Evolutionary conservation across 1,139 yeast species (phyloP), one percentile per base, ranked within the genome.

Genomic region (Debaryomyces sp.): DNA sequence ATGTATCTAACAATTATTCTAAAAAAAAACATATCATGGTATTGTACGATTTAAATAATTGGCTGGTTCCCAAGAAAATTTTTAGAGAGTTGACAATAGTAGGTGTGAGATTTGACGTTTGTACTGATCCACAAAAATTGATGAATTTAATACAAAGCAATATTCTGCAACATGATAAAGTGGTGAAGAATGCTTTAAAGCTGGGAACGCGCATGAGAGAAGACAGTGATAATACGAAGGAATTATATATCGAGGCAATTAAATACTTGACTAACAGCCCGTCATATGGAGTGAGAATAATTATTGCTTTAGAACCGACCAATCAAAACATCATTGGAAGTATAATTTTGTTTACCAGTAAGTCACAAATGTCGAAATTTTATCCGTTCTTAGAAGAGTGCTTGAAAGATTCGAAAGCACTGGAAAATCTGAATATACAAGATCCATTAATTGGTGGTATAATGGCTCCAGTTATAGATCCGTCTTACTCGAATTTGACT

Each of bases 11-110:
- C 10, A 47, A 55, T 2, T 48, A 26, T 50, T 52, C 54, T 45
- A 56, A 39, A 41, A 49, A 63, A 48, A 73, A 68, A 45, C 66
- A 67, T 48, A 61, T 78, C 2, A 66, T 80, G 75, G 58, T 68
- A 7, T 62, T 80, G 43, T 59, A 68, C 18, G 63, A 74, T 44
- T 56, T 78, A 37, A 60, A 61, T 5, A 59, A 62, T 38, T 82
- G 87, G 87, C 73, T 65, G 59, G 84, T 82, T 8, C 80, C 85
- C 3, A 73, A 76, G 50, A 80, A 80, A 55, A 75, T 82, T 8
- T 78, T 81, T 48, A 66, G 80, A 47, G 85, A 82, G 55, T 70
- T 82, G 52, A 82, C 80, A 71, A 79, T 81, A 51, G 83, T 82
- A 27, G 87, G 87, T 1, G 81, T 80, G 24, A 67, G 82, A 50